phyloP scores from a whole-genome alignment of 768 basidiomycete species.

The Leccinum subtestaceum region DNA sequence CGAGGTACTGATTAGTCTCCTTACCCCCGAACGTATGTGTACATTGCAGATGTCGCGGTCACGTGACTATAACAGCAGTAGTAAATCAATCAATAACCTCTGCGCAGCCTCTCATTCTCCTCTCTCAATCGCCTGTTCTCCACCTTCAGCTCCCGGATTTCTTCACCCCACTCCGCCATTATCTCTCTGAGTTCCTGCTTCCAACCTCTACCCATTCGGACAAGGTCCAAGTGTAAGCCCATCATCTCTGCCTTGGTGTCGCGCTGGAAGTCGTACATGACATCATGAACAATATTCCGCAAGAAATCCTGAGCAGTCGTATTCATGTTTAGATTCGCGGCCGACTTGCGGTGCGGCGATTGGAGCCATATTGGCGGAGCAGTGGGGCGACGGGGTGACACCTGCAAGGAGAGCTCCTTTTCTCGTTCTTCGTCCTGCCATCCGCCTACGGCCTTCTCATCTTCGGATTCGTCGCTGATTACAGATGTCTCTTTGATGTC shows the following conservation, averaged over 20 bases:
- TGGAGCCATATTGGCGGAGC: constrained; percentile 36
- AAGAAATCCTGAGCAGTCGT: constrained; percentile 53
- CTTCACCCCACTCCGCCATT: constrained; percentile 61
- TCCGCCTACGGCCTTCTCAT: constrained; percentile 4
- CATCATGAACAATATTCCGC: constrained; percentile 63
- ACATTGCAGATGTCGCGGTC: constrained; percentile 3
- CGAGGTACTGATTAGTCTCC: neutral
- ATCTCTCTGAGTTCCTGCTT: constrained; percentile 57
- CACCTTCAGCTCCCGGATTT: constrained; percentile 44
- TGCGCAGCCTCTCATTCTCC: constrained; percentile 61
- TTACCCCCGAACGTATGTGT: neutral
- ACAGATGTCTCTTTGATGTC: constrained; percentile 27
- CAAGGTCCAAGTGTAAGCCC: constrained; percentile 70
- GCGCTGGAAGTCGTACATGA: constrained; percentile 69
- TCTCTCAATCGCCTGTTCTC: constrained; percentile 56
- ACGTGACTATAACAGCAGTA: constrained; percentile 10
- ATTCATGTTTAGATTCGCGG: constrained; percentile 26
- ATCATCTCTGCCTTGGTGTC: constrained; percentile 72
- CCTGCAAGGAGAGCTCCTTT: constrained; percentile 49
- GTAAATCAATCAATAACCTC: constrained; percentile 32
- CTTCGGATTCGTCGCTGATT: constrained; percentile 10
- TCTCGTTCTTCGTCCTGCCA: constrained; percentile 21
- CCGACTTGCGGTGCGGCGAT: constrained; percentile 37
- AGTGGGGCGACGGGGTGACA: constrained; percentile 52
- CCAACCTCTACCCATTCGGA: constrained; percentile 70